Percentiles rank a stretch among this genome's conserved stretches.
Evolutionary conservation across 1,284 basidiomycete species (phyloP).

Genomic region (Cryptococcus floricola): DNA sequence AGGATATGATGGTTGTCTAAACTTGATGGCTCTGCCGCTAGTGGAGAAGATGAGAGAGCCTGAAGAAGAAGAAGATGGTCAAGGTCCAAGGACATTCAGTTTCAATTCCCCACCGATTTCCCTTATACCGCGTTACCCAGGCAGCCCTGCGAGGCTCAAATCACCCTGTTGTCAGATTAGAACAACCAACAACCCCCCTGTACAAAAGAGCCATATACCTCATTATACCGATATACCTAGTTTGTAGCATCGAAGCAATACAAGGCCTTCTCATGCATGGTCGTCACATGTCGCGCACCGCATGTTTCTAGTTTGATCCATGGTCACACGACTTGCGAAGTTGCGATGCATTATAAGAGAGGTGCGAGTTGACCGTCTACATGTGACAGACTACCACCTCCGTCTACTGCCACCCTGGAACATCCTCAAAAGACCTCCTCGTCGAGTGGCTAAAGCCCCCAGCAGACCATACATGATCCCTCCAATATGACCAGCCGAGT

Average conservation of each 20-base stretch:
- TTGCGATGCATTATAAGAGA: not conserved
- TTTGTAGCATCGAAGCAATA: not conserved
- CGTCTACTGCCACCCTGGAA: slow-evolving; percentile 12
- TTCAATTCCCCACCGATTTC: no score
- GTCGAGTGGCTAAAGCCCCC: slow-evolving; percentile 51
- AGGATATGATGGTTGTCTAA: slow-evolving; percentile 23
- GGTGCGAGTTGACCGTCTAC: not conserved
- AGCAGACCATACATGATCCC: slow-evolving; percentile 67
- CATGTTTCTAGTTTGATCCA: no score
- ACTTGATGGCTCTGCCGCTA: not conserved
- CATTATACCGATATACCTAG: not conserved
- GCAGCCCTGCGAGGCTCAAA: no score
- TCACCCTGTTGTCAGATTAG: not conserved
- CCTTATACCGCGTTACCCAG: no score
- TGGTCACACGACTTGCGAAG: not conserved
- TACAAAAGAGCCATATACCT: not conserved
- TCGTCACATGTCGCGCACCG: no score
- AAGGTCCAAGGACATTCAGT: not conserved
- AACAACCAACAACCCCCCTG: not conserved
- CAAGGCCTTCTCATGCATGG: not conserved
- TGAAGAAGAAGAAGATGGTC: not conserved
- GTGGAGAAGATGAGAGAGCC: not conserved
- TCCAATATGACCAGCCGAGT: slow-evolving; percentile 74
- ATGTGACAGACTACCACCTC: slow-evolving; percentile 9
- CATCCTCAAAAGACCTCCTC: slow-evolving; percentile 15